phyloP scores from a whole-genome alignment of 305 asterid genomes.

The Fraxinus floribunda region DNA sequence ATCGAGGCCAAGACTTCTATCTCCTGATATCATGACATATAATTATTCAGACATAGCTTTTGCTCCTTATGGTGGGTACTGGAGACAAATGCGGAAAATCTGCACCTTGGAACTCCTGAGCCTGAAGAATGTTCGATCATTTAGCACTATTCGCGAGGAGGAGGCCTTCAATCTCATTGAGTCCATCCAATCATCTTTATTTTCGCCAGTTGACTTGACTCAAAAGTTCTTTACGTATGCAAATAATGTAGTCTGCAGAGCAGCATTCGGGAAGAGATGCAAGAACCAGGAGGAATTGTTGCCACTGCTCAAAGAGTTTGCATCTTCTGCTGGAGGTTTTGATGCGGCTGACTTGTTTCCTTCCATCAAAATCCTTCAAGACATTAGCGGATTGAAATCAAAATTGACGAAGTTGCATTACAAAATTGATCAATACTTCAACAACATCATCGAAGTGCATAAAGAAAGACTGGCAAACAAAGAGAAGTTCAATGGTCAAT shows the following conservation, averaged over 20 bases:
- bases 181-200: background rate
- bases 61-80: too few species aligned
- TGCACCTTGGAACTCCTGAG: too few species aligned
- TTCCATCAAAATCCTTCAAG: conserved; percentile 19
- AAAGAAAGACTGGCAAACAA: background rate
- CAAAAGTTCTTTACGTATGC: background rate
- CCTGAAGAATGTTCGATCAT: conserved; percentile 25
- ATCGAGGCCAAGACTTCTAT: conserved; percentile 19
- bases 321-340: conserved; percentile 13
- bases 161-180: conserved; percentile 1
- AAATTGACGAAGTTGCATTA: background rate
- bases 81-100: too few species aligned
- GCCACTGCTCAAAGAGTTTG: background rate
- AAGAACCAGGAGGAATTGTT: background rate
- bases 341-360: conserved; percentile 33
- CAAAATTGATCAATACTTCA: conserved; percentile 15
- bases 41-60: conserved; percentile 14
- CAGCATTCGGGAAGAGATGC: conserved; percentile 23
- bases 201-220: background rate
- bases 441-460: conserved; percentile 22
- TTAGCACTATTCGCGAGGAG: conserved; percentile 19
- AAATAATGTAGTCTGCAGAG: background rate
- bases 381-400: conserved; percentile 17
- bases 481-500: background rate
- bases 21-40: conserved; percentile 26